Percentiles rank a stretch among this genome's conserved stretches.
These are phyloP conservation scores for Ceratocystis cubensis DNA, from an alignment of 2,329 filamentous ascomycete genomes.

Conservation along the genomic window DNA sequence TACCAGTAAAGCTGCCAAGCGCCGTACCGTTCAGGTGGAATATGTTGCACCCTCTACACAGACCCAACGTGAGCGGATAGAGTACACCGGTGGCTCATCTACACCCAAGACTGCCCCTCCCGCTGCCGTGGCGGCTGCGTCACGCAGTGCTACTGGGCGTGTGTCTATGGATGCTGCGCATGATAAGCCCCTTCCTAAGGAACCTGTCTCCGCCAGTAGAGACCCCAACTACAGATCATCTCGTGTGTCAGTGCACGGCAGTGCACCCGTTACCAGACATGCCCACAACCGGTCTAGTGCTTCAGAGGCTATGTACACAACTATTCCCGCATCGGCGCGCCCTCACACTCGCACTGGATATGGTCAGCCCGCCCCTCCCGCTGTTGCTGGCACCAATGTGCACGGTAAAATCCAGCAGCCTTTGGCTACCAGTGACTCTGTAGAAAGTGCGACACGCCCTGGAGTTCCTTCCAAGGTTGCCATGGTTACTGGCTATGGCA, in stretches of 20 bases:
- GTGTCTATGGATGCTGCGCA: conserved; percentile 36
- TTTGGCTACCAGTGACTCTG: conserved; percentile 40
- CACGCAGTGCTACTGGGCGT: conserved; percentile 35
- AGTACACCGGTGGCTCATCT: conserved; percentile 23
- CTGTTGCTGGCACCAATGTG: conserved; percentile 76
- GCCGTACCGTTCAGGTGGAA: conserved; percentile 91
- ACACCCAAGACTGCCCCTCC: conserved; percentile 34
- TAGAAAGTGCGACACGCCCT: conserved; percentile 53
- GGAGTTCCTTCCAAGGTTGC: conserved; percentile 49
- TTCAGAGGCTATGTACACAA: conserved; percentile 39
- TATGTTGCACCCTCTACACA: conserved; percentile 87
- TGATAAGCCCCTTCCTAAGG: conserved; percentile 49
- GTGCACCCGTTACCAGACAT: conserved; percentile 21
- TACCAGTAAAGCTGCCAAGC: conserved; percentile 70
- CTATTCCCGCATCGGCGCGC: conserved; percentile 28
- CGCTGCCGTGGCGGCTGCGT: conserved; percentile 36
- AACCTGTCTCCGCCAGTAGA: conserved; percentile 30
- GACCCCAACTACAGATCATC: conserved; percentile 25
- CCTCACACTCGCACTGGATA: conserved; percentile 82
- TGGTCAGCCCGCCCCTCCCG: conserved; percentile 74
- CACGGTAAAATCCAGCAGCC: conserved; percentile 85
- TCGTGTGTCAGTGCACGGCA: conserved; percentile 12
- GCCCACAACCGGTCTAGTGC: conserved; percentile 30
- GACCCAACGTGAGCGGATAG: conserved; percentile 55
- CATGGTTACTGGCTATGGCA: conserved; percentile 45